These are phyloP conservation scores for Penicillium expansum DNA, from an alignment of 2,329 filamentous ascomycete species.

Conservation along the genomic window DNA sequence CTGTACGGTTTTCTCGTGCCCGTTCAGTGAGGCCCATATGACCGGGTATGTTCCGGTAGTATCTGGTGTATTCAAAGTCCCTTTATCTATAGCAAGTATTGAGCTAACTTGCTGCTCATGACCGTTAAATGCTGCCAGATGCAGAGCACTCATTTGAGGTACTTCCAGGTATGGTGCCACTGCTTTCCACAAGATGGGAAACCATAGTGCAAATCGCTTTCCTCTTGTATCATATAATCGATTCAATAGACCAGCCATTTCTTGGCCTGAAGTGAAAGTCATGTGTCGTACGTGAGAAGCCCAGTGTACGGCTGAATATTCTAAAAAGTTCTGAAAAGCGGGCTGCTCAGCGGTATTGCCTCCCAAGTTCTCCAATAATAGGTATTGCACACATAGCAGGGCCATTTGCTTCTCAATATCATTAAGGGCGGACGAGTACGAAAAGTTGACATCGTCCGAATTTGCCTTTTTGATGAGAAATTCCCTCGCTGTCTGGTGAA, in stretches of 20 bases:
- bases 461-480: not conserved
- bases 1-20: not conserved
- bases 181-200: not conserved
- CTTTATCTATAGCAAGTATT: not conserved
- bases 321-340: too few species aligned
- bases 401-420: slow-evolving; percentile 9
- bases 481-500: slow-evolving; percentile 18
- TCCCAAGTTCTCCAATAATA: too few species aligned
- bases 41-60: not conserved
- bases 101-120: slow-evolving; percentile 4
- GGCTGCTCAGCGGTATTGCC: too few species aligned
- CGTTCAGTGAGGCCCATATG: not conserved
- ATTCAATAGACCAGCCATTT: not conserved
- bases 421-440: not conserved
- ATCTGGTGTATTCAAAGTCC: not conserved
- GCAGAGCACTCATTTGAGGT: not conserved
- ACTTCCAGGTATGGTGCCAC: not conserved
- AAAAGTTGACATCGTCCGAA: not conserved
- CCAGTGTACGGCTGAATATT: slow-evolving; percentile 12
- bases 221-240: slow-evolving; percentile 2
- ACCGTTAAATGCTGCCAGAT: slow-evolving; percentile 4
- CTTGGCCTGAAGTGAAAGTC: not conserved
- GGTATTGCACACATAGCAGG: slow-evolving; percentile 8
- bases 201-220: slow-evolving; percentile 1
- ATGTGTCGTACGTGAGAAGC: slow-evolving; percentile 4